A percentile compares a stretch with the other conserved stretches of the same genome.
Evolutionary conservation across 1,284 basidiomycete species (phyloP).

Genomic region (Heimioporus retisporus): DNA sequence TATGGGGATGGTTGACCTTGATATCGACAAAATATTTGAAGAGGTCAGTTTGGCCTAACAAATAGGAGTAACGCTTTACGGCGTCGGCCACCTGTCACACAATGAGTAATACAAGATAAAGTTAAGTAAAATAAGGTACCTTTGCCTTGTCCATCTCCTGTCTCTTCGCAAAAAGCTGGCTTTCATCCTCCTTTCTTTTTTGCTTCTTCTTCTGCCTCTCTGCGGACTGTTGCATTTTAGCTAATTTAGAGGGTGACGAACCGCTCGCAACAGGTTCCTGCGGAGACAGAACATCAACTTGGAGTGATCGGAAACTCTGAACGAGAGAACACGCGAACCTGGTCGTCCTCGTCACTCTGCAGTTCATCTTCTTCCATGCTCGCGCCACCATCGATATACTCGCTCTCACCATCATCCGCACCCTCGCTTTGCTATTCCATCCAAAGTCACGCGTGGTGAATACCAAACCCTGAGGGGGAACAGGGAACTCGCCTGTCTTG

Average conservation of each 20-base stretch:
- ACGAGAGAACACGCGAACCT: constrained; percentile 38
- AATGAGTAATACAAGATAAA: constrained; percentile 9
- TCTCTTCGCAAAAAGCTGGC: constrained; percentile 71
- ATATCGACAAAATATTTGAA: constrained; percentile 98
- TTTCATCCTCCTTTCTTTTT: constrained; percentile 76
- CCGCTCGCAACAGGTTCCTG: constrained; percentile 38
- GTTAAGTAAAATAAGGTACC: constrained; percentile 48
- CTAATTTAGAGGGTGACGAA: constrained; percentile 52
- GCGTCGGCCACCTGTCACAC: constrained; percentile 84
- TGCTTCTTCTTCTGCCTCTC: constrained; percentile 65
- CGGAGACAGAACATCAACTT: constrained; percentile 20
- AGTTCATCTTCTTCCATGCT: constrained; percentile 71
- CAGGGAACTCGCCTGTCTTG: constrained; percentile 68
- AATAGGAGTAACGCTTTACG: constrained; percentile 95
- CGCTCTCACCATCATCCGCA: constrained; percentile 70
- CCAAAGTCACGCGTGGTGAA: constrained; percentile 23
- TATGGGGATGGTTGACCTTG: constrained; percentile 65
- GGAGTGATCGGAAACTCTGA: constrained; percentile 14
- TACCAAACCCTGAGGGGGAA: not conserved
- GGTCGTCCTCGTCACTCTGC: constrained; percentile 65
- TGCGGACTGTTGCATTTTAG: constrained; percentile 51
- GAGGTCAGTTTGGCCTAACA: constrained; percentile 95
- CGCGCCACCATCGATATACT: constrained; percentile 63
- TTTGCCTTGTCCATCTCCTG: constrained; percentile 89
- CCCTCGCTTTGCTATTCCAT: constrained; percentile 72